These are phyloP conservation scores for Elongisporangium anandrum DNA, from an alignment of 352 stramenopile species.

Conservation along the genomic window DNA sequence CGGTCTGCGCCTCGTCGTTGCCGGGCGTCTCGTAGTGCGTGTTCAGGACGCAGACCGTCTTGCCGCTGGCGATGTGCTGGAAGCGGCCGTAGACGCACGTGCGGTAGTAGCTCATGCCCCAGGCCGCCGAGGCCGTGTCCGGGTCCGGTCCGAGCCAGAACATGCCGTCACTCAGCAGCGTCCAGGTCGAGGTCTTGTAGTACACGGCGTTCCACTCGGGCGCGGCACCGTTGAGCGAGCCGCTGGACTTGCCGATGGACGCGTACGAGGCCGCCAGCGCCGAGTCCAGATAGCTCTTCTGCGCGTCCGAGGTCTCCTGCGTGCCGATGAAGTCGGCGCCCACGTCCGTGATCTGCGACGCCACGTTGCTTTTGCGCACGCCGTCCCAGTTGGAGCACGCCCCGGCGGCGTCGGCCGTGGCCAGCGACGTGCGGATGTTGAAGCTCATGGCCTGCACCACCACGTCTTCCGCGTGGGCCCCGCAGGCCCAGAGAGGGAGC, in stretches of 20 bases:
- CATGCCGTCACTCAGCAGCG: constrained; percentile 44
- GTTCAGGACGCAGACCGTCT: constrained; percentile 19
- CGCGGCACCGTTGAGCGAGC: constrained; percentile 54
- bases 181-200: constrained; percentile 59
- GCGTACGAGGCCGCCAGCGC: constrained; percentile 48
- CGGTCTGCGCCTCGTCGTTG: constrained; percentile 5
- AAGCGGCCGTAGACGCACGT: constrained; percentile 14
- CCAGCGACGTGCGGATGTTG: constrained; percentile 73
- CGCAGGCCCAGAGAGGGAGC: not conserved
- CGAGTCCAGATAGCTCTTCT: constrained; percentile 57
- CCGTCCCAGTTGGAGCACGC: constrained; percentile 63
- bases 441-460: constrained; percentile 69
- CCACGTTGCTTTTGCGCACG: constrained; percentile 58
- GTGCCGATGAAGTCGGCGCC: constrained; percentile 72
- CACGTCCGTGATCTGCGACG: constrained; percentile 45
- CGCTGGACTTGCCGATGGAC: constrained; percentile 49
- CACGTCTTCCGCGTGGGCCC: constrained; percentile 30
- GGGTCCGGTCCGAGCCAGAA: constrained; percentile 40
- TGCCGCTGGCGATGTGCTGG: constrained; percentile 2
- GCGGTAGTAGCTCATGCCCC: constrained; percentile 15
- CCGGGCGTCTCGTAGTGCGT: constrained; percentile 17
- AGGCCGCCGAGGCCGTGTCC: constrained; percentile 3
- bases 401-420: constrained; percentile 26
- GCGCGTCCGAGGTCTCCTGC: constrained; percentile 73
- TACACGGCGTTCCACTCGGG: constrained; percentile 62